Percentiles rank a stretch among this genome's conserved stretches.
These are phyloP conservation scores for Vickermania ingenoplastis DNA, from an alignment of 208 protist genomes.

Conservation along the genomic window DNA sequence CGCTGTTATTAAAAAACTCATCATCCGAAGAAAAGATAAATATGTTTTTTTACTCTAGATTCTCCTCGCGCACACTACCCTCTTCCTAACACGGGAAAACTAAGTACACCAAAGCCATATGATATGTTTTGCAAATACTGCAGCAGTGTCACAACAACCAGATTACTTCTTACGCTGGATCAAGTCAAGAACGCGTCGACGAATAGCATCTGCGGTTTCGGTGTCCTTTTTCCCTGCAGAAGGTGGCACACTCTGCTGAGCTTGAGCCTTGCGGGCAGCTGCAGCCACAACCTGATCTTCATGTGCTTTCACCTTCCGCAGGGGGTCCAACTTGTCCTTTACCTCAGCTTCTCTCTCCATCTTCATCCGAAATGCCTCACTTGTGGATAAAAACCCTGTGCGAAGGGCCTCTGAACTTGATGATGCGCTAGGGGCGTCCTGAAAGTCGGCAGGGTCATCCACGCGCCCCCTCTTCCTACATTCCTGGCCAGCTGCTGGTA, in stretches of 20 bases:
- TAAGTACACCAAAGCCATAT: too few relatives aligned
- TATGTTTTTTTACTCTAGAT: too few relatives aligned
- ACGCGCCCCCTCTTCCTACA: too few relatives aligned
- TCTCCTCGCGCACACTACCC: too few relatives aligned
- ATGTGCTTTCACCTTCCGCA: conserved; percentile 38
- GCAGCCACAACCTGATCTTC: conserved; percentile 55
- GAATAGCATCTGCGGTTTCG: not conserved
- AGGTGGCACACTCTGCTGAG: not conserved
- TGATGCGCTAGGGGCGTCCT: too few relatives aligned
- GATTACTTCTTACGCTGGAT: not conserved
- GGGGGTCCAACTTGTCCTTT: conserved; percentile 62
- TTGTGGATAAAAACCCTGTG: conserved; percentile 48
- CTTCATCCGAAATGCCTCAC: conserved; percentile 37
- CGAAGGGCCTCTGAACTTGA: not conserved
- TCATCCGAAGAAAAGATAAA: too few relatives aligned
- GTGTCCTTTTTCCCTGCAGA: not conserved
- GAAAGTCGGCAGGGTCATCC: not conserved
- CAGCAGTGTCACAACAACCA: too few relatives aligned
- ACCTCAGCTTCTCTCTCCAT: conserved; percentile 53
- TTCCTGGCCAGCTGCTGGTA: not conserved
- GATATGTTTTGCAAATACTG: too few relatives aligned
- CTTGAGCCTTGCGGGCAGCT: conserved; percentile 23
- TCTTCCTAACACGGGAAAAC: too few relatives aligned
- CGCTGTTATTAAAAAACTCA: too few relatives aligned
- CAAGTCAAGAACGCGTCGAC: not conserved